phyloP scores from a whole-genome alignment of 1,284 basidiomycete genomes.

The Trichosporon faecale region DNA sequence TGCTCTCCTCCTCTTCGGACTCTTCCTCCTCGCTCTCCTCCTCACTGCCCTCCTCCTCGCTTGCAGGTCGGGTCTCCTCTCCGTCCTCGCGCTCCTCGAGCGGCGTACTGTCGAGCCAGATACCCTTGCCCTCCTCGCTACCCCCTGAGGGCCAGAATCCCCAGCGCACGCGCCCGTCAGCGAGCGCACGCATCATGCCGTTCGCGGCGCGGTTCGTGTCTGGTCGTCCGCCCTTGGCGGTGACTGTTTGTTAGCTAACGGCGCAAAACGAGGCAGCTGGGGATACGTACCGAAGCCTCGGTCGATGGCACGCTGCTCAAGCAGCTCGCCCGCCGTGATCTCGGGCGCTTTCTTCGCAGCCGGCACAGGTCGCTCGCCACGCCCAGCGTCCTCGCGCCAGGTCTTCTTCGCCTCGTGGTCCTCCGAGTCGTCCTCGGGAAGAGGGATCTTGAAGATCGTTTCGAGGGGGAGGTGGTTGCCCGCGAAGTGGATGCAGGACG shows the following conservation, averaged over 20 bases:
- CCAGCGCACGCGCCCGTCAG: slow-evolving; percentile 76
- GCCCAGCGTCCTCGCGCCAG: slow-evolving; percentile 26
- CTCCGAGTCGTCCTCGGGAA: slow-evolving; percentile 32
- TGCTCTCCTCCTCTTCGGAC: slow-evolving; percentile 13
- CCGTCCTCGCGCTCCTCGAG: slow-evolving; percentile 16
- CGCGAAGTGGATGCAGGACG: slow-evolving; percentile 69
- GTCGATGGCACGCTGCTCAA: slow-evolving; percentile 69
- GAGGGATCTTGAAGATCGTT: slow-evolving; percentile 60
- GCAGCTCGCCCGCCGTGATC: slow-evolving; percentile 60
- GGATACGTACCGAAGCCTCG: slow-evolving; percentile 62
- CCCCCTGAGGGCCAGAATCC: slow-evolving; percentile 68
- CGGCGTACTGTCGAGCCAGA: slow-evolving; percentile 35
- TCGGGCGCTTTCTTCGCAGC: slow-evolving; percentile 27
- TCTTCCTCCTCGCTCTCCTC: slow-evolving; percentile 25
- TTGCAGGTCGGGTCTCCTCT: slow-evolving; percentile 5
- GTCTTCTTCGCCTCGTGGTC: slow-evolving; percentile 41
- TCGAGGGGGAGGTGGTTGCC: slow-evolving; percentile 74
- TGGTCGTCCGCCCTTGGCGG: slow-evolving; percentile 81
- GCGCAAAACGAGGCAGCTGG: neutral
- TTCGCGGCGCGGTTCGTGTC: slow-evolving; percentile 86
- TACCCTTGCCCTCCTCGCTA: slow-evolving; percentile 22
- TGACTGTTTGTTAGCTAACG: slow-evolving; percentile 55
- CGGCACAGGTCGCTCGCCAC: neutral
- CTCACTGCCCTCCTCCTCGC: slow-evolving; percentile 27
- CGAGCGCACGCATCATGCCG: slow-evolving; percentile 70